These are phyloP conservation scores for Lentinus brumalis DNA, from an alignment of 768 basidiomycete species.

Conservation along the genomic window DNA sequence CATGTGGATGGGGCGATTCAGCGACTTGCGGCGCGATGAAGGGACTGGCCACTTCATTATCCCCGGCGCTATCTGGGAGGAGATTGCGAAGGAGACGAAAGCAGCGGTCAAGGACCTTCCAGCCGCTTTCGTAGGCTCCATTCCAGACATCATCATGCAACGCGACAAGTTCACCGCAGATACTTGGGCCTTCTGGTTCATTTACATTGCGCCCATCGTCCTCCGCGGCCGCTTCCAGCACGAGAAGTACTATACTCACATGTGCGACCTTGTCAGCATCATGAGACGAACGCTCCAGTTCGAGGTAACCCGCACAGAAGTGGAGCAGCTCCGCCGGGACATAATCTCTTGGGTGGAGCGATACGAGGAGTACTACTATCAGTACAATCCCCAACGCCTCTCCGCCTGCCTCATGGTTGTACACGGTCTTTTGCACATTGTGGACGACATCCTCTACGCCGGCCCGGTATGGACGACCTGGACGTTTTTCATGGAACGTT, in stretches of 20 bases:
- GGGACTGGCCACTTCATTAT: conserved; percentile 15
- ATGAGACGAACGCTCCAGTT: conserved; percentile 28
- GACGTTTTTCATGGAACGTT: conserved; percentile 34
- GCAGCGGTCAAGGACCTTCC: conserved; percentile 24
- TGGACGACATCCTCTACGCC: conserved; percentile 23
- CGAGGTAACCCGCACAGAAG: conserved; percentile 16
- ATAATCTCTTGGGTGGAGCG: conserved; percentile 25
- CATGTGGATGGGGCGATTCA: conserved; percentile 29
- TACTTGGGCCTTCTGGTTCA: conserved; percentile 27
- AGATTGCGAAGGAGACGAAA: conserved; percentile 20
- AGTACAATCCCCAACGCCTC: conserved; percentile 23
- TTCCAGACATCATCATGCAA: conserved; percentile 23
- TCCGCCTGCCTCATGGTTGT: conserved; percentile 33
- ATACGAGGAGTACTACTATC: conserved; percentile 33
- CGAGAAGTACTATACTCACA: conserved; percentile 28
- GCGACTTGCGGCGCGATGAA: conserved; percentile 17
- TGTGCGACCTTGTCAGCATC: conserved; percentile 26
- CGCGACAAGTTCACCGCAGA: conserved; percentile 28
- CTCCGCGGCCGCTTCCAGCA: conserved; percentile 24
- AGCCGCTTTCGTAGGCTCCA: conserved; percentile 15
- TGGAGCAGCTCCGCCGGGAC: conserved; percentile 14
- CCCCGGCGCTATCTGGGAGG: conserved; percentile 22
- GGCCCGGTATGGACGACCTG: conserved; percentile 29
- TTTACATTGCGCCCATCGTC: conserved; percentile 27
- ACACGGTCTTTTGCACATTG: conserved; percentile 34